A percentile compares a stretch with the other conserved stretches of the same genome.
Evolutionary conservation across 73 alveolate genomes (phyloP).

Genomic region (Paramecium biaurelia): DNA sequence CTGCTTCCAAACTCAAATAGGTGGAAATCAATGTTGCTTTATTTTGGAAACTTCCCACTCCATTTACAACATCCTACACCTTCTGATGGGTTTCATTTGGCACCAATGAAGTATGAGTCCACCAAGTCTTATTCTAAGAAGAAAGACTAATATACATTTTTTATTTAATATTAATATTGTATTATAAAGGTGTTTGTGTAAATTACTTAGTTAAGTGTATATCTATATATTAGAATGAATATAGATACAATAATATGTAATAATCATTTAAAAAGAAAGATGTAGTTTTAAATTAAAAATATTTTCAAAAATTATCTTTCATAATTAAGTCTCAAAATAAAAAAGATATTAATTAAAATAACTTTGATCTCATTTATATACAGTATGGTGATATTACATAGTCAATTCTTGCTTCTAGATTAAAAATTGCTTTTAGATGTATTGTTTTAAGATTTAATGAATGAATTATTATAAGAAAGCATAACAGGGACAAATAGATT

Average conservation of each 20-base stretch:
- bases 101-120: slow-evolving; percentile 60
- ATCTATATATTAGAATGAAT: background rate
- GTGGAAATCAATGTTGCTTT: slow-evolving; percentile 36
- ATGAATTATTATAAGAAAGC: slow-evolving; percentile 68
- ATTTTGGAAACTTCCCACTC: slow-evolving; percentile 9
- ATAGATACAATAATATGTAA: background rate
- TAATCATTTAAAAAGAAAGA: no score
- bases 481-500: slow-evolving; percentile 75
- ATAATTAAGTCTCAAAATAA: no score
- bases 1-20: slow-evolving; percentile 54
- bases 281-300: no score
- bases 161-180: background rate
- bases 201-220: background rate
- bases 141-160: slow-evolving; percentile 14
- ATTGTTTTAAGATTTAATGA: no score
- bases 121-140: slow-evolving; percentile 39
- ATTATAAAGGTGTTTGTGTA: background rate
- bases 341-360: slow-evolving; percentile 61
- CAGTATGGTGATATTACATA: no score
- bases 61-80: background rate
- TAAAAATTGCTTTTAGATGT: no score
- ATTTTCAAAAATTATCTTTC: background rate
- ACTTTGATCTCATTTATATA: no score
- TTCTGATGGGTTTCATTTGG: slow-evolving; percentile 37
- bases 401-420: no score